A percentile compares a stretch with the other conserved stretches of the same genome.
phyloP scores from a whole-genome alignment of 2,329 filamentous ascomycete species.

The Colletotrichum sp. region DNA sequence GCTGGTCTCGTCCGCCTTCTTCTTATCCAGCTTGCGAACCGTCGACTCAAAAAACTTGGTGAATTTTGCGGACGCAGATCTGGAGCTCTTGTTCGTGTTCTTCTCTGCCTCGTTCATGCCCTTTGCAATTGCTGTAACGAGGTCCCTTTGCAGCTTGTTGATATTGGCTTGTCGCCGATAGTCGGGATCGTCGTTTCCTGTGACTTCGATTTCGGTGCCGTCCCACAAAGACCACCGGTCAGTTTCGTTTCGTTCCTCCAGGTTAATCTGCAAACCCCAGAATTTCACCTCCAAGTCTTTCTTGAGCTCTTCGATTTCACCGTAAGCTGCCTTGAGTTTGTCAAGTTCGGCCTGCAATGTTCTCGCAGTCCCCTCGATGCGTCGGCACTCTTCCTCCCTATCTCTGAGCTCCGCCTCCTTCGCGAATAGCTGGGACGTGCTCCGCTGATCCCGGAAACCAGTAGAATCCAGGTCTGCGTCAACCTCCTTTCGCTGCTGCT shows the following conservation, averaged over 20 bases:
- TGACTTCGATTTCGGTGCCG: not conserved
- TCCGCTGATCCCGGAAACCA: not conserved
- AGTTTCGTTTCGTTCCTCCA: conserved; percentile 2
- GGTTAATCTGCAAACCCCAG: not conserved
- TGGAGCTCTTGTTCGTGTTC: not conserved
- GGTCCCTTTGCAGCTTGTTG: not conserved
- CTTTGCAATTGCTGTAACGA: not conserved
- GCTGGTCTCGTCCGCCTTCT: not conserved
- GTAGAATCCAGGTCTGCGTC: not conserved
- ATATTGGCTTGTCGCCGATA: not conserved
- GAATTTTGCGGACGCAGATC: not conserved
- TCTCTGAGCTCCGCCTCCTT: not conserved
- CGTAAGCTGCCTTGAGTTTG: not conserved
- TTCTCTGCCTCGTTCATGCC: not conserved
- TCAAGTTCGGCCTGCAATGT: not conserved
- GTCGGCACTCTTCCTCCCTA: not conserved
- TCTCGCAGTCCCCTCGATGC: not conserved
- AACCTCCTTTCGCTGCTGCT: not conserved
- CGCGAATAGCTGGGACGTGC: not conserved
- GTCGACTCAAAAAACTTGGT: not conserved
- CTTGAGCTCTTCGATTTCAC: not conserved
- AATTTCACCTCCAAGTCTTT: not conserved
- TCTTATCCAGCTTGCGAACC: not conserved
- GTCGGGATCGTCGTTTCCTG: not conserved
- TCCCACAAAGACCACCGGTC: not conserved